Base-by-base conservation (phyloP, 106 monocot genomes). In the Dioscorea dumetorum region DNA sequence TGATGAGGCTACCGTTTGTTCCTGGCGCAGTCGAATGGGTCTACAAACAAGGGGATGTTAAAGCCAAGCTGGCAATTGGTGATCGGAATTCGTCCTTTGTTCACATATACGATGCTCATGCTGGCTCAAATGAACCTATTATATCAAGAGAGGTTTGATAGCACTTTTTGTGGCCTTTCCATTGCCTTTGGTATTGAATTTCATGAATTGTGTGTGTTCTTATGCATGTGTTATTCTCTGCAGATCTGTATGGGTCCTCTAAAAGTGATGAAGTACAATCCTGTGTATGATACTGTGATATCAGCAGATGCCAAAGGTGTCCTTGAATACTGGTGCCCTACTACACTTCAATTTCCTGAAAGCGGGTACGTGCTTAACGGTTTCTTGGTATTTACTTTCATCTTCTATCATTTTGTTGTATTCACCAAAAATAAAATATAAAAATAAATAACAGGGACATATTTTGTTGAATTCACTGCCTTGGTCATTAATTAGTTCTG, bases 11-110 rank as follows among this genome's bases (percentile, higher is more conserved):
- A 20, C 75, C 87, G 9, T 99, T 70, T 72, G 62, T 92, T 72
- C 86, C 97, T 60, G 92, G 97, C 5, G 58, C 84, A 2, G 77
- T 83, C 35, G 90, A 99, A 73, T 99, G 97, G 92, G 97, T 92
- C 35, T 92, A 81, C 77, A 81, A 80, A 63, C 84, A 87, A 65
- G 97, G 92, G 15, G 97, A 87, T 83, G 97, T 87, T 12, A 99
- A 90, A 75, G 74, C 90, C 14, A 99, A 85, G 65, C 84, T 99
- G 70, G 97, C 97, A n/a, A 66, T 99, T 49, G 80, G 90, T 71
- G 97, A 99, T 60, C 56, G 87, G 5, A 61, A 85, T 62, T 84
- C 85, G 21, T 41, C 77, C 41, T 72, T 71, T 62, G 92, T 99
- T 77, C 80, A 85, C 67, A 71, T 99, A 66, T 99, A 89, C 71